These are phyloP conservation scores for Suillus bovinus DNA, from an alignment of 768 basidiomycete genomes.

Conservation along the genomic window DNA sequence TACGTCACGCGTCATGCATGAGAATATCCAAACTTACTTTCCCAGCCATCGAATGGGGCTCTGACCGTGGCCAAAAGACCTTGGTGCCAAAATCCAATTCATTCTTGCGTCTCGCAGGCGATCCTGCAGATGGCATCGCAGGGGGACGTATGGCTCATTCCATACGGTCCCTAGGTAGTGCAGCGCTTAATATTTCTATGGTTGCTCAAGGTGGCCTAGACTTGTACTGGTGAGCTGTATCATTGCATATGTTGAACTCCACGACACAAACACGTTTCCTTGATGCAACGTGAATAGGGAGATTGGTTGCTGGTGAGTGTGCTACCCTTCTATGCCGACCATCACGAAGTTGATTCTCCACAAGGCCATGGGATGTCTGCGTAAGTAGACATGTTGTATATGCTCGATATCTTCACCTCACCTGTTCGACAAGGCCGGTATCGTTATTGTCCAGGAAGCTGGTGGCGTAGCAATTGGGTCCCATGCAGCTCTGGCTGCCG, in stretches of 20 bases:
- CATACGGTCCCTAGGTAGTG: slow-evolving; percentile 80
- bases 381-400: slow-evolving; percentile 34
- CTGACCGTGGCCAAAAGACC: slow-evolving; percentile 59
- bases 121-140: slow-evolving; percentile 54
- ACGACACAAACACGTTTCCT: slow-evolving; percentile 7
- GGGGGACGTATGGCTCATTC: slow-evolving; percentile 87
- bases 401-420: neutral
- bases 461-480: slow-evolving; percentile 81
- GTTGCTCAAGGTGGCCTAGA: slow-evolving; percentile 91
- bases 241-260: neutral
- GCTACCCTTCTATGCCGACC: neutral
- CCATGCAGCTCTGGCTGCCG: slow-evolving; percentile 44
- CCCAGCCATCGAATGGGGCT: slow-evolving; percentile 85
- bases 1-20: slow-evolving; percentile 21
- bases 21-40: slow-evolving; percentile 12
- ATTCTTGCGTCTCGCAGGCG: slow-evolving; percentile 74
- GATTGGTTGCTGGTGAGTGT: slow-evolving; percentile 68
- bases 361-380: slow-evolving; percentile 84
- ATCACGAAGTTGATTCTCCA: neutral
- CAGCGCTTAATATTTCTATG: slow-evolving; percentile 77
- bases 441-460: slow-evolving; percentile 89
- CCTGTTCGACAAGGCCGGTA: slow-evolving; percentile 61
- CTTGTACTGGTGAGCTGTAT: slow-evolving; percentile 69
- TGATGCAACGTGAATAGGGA: slow-evolving; percentile 48
- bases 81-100: slow-evolving; percentile 63